Evolutionary conservation across 2,329 filamentous ascomycete species (phyloP).

Genomic region (Lachnellula occidentalis): DNA sequence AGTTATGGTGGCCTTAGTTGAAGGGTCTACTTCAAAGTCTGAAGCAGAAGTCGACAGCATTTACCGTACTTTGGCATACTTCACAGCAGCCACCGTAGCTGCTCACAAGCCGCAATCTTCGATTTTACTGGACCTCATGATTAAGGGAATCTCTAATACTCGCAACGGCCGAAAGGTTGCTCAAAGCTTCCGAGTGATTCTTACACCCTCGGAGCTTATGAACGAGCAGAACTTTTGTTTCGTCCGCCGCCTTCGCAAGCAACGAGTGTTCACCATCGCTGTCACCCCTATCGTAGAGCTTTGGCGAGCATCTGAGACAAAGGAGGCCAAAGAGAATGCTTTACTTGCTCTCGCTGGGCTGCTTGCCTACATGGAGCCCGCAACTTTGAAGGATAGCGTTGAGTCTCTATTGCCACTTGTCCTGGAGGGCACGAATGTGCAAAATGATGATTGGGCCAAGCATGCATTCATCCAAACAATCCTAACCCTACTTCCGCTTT

Average conservation of each 20-base stretch:
- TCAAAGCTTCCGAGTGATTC: slow-evolving; percentile 25
- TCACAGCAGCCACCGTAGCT: slow-evolving; percentile 23
- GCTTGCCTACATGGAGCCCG: slow-evolving; percentile 20
- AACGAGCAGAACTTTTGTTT: slow-evolving; percentile 26
- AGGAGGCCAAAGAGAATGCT: slow-evolving; percentile 18
- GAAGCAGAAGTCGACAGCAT: slow-evolving; percentile 13
- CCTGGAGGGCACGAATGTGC: slow-evolving; percentile 23
- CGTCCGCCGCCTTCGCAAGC: slow-evolving; percentile 24
- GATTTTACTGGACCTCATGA: slow-evolving; percentile 20
- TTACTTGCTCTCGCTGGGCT: slow-evolving; percentile 28
- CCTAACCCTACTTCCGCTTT: slow-evolving; percentile 15
- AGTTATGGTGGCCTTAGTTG: slow-evolving; percentile 13
- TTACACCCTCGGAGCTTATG: slow-evolving; percentile 25
- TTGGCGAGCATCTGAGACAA: slow-evolving; percentile 10
- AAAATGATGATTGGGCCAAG: slow-evolving; percentile 23
- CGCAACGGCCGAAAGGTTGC: slow-evolving; percentile 19
- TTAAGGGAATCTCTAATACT: slow-evolving; percentile 15
- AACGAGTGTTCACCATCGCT: slow-evolving; percentile 16
- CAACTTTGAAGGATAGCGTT: slow-evolving; percentile 11
- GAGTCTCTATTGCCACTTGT: slow-evolving; percentile 18
- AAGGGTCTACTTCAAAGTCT: neutral
- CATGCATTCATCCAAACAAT: slow-evolving; percentile 21
- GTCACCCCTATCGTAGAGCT: slow-evolving; percentile 13
- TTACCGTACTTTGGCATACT: slow-evolving; percentile 26
- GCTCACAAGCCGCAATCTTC: slow-evolving; percentile 15